Conservation (phyloP, 2,329 filamentous ascomycete genomes). For the Trichoderma aggressivum region DNA sequence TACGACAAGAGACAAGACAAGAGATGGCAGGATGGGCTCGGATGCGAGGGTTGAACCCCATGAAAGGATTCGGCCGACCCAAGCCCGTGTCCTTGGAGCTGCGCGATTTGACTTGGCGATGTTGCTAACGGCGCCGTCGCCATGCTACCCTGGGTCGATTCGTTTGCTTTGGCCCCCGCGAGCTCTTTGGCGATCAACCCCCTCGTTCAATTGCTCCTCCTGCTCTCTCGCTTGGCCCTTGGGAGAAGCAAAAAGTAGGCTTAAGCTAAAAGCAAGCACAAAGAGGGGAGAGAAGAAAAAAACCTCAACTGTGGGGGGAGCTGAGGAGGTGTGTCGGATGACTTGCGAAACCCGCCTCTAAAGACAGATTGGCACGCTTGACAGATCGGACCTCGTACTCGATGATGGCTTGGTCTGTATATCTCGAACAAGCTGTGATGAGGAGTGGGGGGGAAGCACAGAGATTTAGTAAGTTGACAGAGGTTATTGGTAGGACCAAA, state of each 20-base stretch:
- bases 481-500: background rate
- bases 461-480: background rate
- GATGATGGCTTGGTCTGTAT: background rate
- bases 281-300: background rate
- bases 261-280: background rate
- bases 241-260: background rate
- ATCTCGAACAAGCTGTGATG: background rate
- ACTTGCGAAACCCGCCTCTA: background rate
- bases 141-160: background rate
- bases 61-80: conserved; percentile 27
- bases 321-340: background rate
- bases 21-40: background rate
- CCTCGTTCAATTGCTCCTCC: conserved; percentile 7
- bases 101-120: conserved; percentile 12
- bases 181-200: conserved; percentile 3
- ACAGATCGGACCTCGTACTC: background rate
- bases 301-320: background rate
- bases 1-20: background rate
- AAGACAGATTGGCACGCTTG: background rate
- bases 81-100: conserved; percentile 32
- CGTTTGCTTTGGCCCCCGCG: conserved; percentile 4
- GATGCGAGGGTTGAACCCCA: conserved; percentile 15
- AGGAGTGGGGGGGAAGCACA: background rate
- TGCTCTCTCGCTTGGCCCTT: conserved; percentile 5
- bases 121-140: conserved; percentile 8